These are phyloP conservation scores for Phytophthora rubi DNA, from an alignment of 352 stramenopile species.

Conservation along the genomic window DNA sequence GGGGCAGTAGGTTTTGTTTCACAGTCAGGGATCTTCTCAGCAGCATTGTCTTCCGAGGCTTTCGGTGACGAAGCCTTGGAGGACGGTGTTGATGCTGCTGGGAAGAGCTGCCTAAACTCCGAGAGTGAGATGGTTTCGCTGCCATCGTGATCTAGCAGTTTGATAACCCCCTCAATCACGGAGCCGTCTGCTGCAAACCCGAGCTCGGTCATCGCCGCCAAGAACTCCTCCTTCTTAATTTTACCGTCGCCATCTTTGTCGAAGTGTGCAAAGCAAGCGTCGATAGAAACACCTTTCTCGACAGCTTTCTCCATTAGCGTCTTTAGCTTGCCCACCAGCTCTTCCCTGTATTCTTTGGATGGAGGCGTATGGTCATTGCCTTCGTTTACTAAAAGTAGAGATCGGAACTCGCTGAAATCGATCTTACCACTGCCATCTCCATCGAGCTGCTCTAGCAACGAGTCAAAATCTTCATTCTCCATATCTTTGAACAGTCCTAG, in stretches of 20 bases:
- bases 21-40: not conserved
- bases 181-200: conserved; percentile 38
- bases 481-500: conserved; percentile 62
- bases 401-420: conserved; percentile 63
- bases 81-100: not conserved
- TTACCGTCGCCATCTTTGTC: conserved; percentile 80
- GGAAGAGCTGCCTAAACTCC: conserved; percentile 73
- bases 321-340: conserved; percentile 45
- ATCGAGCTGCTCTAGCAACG: conserved; percentile 56
- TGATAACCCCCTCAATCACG: conserved; percentile 49
- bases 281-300: conserved; percentile 56
- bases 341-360: conserved; percentile 13
- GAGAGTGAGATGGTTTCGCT: conserved; percentile 67
- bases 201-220: conserved; percentile 59
- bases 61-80: not conserved
- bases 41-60: not conserved
- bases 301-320: conserved; percentile 50
- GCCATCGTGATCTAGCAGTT: conserved; percentile 62
- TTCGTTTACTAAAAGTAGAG: conserved; percentile 33
- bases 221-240: conserved; percentile 71
- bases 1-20: not conserved
- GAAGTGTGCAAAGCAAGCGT: conserved; percentile 82
- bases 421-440: conserved; percentile 60
- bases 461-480: conserved; percentile 44
- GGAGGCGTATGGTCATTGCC: not conserved